Conservation (phyloP, 163 green algal species). For the Chloroidium sp. region DNA sequence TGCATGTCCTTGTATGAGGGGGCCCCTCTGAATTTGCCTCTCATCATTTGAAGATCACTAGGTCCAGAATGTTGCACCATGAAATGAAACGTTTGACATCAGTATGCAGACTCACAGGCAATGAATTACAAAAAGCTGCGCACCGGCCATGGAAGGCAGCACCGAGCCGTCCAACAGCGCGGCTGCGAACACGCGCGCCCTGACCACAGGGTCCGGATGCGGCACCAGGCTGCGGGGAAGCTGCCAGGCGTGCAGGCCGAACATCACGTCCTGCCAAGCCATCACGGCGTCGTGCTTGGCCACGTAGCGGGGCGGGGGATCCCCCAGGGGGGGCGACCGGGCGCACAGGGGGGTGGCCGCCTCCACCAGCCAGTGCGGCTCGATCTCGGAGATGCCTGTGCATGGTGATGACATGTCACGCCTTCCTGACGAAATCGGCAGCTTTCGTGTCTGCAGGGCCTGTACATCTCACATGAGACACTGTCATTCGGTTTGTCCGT, state of each 20-base stretch:
- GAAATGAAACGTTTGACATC: no score
- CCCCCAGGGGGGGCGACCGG: conserved; percentile 45
- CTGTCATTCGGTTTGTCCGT: background rate
- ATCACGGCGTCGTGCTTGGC: conserved; percentile 42
- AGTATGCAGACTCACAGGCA: background rate
- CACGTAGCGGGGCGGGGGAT: conserved; percentile 52
- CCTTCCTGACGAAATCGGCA: no score
- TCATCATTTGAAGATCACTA: background rate
- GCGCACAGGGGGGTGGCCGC: conserved; percentile 50
- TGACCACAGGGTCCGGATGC: background rate
- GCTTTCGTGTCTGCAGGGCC: no score
- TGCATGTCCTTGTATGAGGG: no score
- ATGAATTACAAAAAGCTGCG: background rate
- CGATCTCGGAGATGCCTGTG: conserved; percentile 47
- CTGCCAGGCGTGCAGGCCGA: conserved; percentile 66
- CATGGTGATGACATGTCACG: background rate
- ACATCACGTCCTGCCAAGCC: conserved; percentile 38
- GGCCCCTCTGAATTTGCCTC: no score
- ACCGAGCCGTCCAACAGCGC: conserved; percentile 70
- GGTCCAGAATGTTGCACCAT: background rate
- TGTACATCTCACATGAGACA: background rate
- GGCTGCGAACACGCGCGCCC: conserved; percentile 49
- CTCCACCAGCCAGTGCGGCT: conserved; percentile 61
- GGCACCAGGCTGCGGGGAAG: conserved; percentile 42
- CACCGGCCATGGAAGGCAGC: conserved; percentile 38